Evolutionary conservation across 345 rosid genomes (phyloP).

Genomic region (Melaleuca alternifolia): DNA sequence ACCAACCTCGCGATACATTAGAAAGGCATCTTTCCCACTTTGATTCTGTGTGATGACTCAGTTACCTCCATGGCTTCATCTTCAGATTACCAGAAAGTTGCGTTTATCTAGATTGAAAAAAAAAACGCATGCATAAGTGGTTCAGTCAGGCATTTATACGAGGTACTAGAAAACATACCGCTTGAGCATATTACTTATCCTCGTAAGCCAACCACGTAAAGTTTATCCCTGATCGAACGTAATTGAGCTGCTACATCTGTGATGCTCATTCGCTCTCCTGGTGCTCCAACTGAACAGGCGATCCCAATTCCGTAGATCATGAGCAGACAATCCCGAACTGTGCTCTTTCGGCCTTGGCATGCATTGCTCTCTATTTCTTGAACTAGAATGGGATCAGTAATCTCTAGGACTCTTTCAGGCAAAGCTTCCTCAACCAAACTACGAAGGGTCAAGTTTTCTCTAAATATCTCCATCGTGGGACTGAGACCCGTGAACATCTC

Average conservation of each 20-base stretch:
- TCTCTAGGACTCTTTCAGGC: background rate
- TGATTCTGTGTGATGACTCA: background rate
- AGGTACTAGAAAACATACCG: background rate
- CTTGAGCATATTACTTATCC: fast-evolving
- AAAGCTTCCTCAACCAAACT: slow-evolving; percentile 3
- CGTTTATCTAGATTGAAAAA: background rate
- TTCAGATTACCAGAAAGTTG: background rate
- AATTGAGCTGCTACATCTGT: background rate
- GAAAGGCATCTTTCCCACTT: background rate
- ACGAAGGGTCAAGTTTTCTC: slow-evolving; percentile 8
- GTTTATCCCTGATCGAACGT: background rate
- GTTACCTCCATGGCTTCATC: background rate
- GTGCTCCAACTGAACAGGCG: slow-evolving; percentile 3
- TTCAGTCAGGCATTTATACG: background rate
- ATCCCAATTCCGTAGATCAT: slow-evolving; percentile 3
- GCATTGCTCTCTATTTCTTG: background rate
- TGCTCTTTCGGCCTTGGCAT: background rate
- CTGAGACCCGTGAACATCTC: slow-evolving; percentile 15
- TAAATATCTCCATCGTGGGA: slow-evolving; percentile 10
- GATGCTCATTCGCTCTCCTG: background rate
- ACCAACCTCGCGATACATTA: background rate
- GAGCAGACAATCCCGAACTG: background rate
- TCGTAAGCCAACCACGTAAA: background rate
- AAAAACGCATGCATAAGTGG: background rate
- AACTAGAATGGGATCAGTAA: slow-evolving; percentile 4